phyloP scores from a whole-genome alignment of 257 asterid species.

The Sherardia arvensis region DNA sequence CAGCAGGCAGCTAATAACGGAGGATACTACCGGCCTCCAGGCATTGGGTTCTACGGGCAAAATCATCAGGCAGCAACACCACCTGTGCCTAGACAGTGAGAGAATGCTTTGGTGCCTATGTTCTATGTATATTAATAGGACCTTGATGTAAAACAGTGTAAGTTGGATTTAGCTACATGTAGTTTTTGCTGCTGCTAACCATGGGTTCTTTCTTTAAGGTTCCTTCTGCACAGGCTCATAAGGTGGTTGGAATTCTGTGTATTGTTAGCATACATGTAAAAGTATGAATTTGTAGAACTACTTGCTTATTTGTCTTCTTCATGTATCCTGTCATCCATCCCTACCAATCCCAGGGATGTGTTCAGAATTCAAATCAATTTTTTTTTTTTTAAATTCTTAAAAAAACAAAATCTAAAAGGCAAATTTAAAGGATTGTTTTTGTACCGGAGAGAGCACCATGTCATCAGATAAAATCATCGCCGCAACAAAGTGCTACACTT shows the following conservation, averaged over 20 bases:
- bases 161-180: not conserved
- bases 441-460: too few species aligned
- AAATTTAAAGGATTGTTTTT: too few species aligned
- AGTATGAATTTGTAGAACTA: slow-evolving; percentile 1
- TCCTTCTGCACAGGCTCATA: not conserved
- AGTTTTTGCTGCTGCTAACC: not conserved
- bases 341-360: not conserved
- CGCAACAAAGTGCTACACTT: too few species aligned
- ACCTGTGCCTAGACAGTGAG: slow-evolving; percentile 75
- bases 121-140: slow-evolving; percentile 30
- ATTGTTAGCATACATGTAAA: not conserved
- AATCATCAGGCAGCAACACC: slow-evolving; percentile 77
- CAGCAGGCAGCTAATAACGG: slow-evolving; percentile 37
- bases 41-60: slow-evolving; percentile 78
- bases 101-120: slow-evolving; percentile 12
- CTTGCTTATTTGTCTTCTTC: too few species aligned
- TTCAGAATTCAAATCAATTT: too few species aligned
- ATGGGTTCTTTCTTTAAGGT: not conserved
- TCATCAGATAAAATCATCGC: too few species aligned
- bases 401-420: too few species aligned
- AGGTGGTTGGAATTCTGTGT: slow-evolving; percentile 1
- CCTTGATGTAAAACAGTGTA: slow-evolving; percentile 13
- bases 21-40: slow-evolving; percentile 64
- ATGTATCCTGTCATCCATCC: not conserved
- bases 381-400: too few species aligned